phyloP scores from a whole-genome alignment of 371 early-diverging fungal genomes.

The Nematocida sp. region DNA sequence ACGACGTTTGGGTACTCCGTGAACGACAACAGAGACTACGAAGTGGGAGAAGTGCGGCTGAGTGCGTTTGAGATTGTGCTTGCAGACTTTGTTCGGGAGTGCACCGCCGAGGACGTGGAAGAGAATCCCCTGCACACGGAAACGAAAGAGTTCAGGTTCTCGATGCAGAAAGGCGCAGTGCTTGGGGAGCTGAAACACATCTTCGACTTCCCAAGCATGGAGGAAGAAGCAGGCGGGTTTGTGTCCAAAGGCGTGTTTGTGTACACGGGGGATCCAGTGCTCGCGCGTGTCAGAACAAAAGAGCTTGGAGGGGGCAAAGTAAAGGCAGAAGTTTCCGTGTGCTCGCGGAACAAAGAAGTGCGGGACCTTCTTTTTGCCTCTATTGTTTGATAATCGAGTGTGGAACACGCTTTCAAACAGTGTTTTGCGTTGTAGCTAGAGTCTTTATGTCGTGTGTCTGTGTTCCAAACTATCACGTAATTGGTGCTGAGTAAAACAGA shows the following conservation, averaged over 20 bases:
- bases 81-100: constrained; percentile 23
- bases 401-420: neutral
- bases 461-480: neutral
- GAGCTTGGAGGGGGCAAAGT: neutral
- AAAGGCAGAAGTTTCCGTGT: constrained; percentile 12
- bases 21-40: constrained; percentile 44
- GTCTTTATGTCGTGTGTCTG: too few species aligned
- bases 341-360: neutral
- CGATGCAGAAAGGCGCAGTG: constrained; percentile 7
- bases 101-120: neutral
- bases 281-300: constrained; percentile 14
- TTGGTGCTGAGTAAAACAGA: neutral
- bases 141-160: constrained; percentile 41
- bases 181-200: constrained; percentile 41
- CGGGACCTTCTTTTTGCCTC: neutral
- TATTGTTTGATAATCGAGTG: constrained; percentile 4
- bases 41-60: constrained; percentile 37
- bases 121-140: neutral
- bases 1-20: constrained; percentile 37
- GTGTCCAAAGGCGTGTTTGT: constrained; percentile 26
- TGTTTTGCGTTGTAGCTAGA: neutral
- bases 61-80: constrained; percentile 5
- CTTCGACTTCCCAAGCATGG: constrained; percentile 8
- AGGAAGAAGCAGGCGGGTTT: constrained; percentile 1
- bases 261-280: constrained; percentile 12